Evolutionary conservation across 2,329 filamentous ascomycete genomes (phyloP).

Genomic region (Hypoxylon sp.): DNA sequence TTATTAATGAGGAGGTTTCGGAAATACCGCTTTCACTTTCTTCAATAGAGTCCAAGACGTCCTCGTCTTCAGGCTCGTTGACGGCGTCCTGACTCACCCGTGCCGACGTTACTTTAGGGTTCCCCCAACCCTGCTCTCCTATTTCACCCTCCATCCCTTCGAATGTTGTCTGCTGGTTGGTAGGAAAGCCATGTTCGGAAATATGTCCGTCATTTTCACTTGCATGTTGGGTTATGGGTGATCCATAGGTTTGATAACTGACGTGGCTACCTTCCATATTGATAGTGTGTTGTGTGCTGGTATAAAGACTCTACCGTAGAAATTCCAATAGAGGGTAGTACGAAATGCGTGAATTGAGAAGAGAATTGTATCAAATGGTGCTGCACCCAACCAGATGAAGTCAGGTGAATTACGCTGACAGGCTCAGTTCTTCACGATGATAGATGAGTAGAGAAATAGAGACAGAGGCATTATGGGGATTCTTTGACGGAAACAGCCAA

Average conservation of each 20-base stretch:
- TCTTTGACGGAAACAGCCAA: constrained; percentile 29
- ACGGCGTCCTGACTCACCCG: too few species aligned
- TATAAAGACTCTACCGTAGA: neutral
- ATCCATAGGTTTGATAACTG: constrained; percentile 33
- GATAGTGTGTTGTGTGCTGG: constrained; percentile 2
- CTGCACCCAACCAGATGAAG: neutral
- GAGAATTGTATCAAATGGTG: constrained; percentile 1
- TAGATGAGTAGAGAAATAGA: constrained; percentile 18
- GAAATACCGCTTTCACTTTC: neutral
- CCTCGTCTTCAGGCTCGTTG: neutral
- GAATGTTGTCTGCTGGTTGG: constrained; percentile 2
- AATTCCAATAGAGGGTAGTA: neutral
- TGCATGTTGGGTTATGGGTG: constrained; percentile 9
- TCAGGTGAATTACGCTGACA: neutral
- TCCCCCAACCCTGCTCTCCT: constrained; percentile 1
- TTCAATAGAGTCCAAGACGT: constrained; percentile 1
- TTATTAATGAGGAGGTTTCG: neutral
- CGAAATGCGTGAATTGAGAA: constrained; percentile 12
- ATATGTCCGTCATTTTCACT: constrained; percentile 38
- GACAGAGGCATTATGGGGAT: constrained; percentile 11
- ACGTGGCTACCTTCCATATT: constrained; percentile 36
- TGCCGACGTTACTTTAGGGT: neutral
- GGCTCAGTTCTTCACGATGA: constrained; percentile 1
- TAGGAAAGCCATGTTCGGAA: constrained; percentile 34
- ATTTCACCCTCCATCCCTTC: neutral